phyloP scores from a whole-genome alignment of 208 protist species.

The Blastocrithidia nonstop region DNA sequence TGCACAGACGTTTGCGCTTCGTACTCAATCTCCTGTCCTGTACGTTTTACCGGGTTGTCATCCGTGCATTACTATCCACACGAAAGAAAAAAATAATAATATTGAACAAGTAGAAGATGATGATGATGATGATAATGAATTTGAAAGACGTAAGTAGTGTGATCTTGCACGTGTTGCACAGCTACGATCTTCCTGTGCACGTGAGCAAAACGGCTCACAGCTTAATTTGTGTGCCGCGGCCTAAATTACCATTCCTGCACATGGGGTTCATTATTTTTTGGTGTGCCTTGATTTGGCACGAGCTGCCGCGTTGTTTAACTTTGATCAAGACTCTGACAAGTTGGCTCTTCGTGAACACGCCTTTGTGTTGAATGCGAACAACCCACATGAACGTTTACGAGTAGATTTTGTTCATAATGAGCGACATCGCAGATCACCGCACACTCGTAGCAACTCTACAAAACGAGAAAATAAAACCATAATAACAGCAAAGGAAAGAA shows the following conservation, averaged over 20 bases:
- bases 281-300: constrained; percentile 48
- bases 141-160: too few relatives aligned
- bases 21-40: constrained; percentile 20
- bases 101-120: too few relatives aligned
- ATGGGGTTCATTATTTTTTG: constrained; percentile 23
- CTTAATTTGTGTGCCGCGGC: constrained; percentile 5
- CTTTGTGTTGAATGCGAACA: constrained; percentile 41
- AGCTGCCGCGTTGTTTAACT: constrained; percentile 41
- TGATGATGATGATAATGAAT: too few relatives aligned
- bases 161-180: too few relatives aligned
- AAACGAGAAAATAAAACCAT: not conserved
- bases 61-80: not conserved
- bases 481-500: too few relatives aligned
- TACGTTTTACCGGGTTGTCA: constrained; percentile 8
- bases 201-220: not conserved
- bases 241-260: constrained; percentile 13
- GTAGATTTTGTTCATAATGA: constrained; percentile 40
- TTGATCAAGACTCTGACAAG: constrained; percentile 32
- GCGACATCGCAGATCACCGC: not conserved
- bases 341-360: constrained; percentile 48
- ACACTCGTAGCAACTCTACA: not conserved
- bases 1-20: constrained; percentile 16
- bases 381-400: constrained; percentile 52
- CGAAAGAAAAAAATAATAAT: too few relatives aligned
- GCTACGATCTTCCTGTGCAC: too few relatives aligned